A percentile compares a stretch with the other conserved stretches of the same genome.
phyloP scores from a whole-genome alignment of 495 filamentous ascomycete species.

The Copromyces sp. region DNA sequence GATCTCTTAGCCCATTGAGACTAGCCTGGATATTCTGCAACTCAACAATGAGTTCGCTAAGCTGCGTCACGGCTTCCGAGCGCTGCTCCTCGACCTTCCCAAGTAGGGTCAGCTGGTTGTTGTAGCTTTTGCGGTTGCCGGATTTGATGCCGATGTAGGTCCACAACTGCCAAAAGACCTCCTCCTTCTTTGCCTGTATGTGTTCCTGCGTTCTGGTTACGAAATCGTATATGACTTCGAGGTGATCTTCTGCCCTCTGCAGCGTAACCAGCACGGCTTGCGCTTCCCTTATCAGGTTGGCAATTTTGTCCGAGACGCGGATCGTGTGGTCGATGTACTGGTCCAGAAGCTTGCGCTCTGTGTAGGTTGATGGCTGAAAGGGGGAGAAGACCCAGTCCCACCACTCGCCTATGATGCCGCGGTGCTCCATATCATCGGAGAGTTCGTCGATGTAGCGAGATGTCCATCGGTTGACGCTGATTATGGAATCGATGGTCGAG shows the following conservation, averaged over 20 bases:
- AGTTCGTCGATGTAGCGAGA: conserved; percentile 55
- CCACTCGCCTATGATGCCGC: conserved; percentile 32
- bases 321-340: conserved; percentile 56
- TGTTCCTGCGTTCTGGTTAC: conserved; percentile 43
- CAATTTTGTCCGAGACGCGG: conserved; percentile 55
- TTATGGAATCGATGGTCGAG: conserved; percentile 56
- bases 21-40: conserved; percentile 55
- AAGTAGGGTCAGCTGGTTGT: conserved; percentile 48
- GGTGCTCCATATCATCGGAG: conserved; percentile 33
- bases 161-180: conserved; percentile 58
- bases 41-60: conserved; percentile 50
- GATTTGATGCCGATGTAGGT: conserved; percentile 58
- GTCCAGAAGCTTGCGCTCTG: conserved; percentile 42
- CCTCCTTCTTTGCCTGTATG: conserved; percentile 41
- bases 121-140: conserved; percentile 41
- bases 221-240: conserved; percentile 54
- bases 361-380: conserved; percentile 45
- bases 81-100: conserved; percentile 49
- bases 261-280: conserved; percentile 50
- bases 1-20: conserved; percentile 56
- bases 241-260: conserved; percentile 48
- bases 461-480: conserved; percentile 50
- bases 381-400: conserved; percentile 37
- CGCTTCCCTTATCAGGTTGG: conserved; percentile 51
- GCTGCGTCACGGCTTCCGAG: conserved; percentile 46